Conservation (phyloP, 306 rosid genomes). For the Mimosa pudica region DNA sequence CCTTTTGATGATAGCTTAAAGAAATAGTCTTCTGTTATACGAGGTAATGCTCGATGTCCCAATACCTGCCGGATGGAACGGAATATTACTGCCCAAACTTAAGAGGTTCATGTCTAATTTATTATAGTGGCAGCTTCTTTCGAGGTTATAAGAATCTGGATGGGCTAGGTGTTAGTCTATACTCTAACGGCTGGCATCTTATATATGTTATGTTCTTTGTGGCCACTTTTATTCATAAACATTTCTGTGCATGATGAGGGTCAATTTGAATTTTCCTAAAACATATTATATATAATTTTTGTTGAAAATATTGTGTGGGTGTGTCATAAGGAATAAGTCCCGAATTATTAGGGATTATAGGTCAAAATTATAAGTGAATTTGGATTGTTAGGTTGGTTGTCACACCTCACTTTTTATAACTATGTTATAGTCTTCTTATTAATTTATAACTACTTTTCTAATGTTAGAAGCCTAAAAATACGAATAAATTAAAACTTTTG, state of each 20-base stretch:
- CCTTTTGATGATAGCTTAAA: conserved; percentile 39
- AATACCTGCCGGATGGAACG: conserved; percentile 54
- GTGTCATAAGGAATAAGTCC: too few species aligned
- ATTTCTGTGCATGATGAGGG: conserved; percentile 6
- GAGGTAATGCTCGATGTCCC: conserved; percentile 38
- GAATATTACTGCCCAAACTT: conserved; percentile 48
- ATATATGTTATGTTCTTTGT: background rate
- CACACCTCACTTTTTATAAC: background rate
- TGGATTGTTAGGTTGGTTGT: too few species aligned
- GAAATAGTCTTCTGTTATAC: conserved; percentile 36
- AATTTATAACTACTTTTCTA: too few species aligned
- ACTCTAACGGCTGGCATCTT: conserved; percentile 6
- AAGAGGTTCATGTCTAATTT: conserved; percentile 55
- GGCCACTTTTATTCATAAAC: background rate
- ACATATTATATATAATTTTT: conserved; percentile 17
- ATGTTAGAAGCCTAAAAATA: too few species aligned
- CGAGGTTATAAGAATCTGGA: conserved; percentile 12
- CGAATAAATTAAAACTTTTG: too few species aligned
- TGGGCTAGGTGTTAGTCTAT: background rate
- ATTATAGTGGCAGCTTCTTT: conserved; percentile 6
- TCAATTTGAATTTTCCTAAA: conserved; percentile 12
- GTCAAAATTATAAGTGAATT: too few species aligned
- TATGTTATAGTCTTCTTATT: too few species aligned
- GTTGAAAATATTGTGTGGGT: too few species aligned
- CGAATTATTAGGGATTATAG: too few species aligned